Percentiles rank a stretch among this genome's conserved stretches.
Conservation (phyloP, 192 early-diverging fungal species). For the Coemansia sp. region DNA sequence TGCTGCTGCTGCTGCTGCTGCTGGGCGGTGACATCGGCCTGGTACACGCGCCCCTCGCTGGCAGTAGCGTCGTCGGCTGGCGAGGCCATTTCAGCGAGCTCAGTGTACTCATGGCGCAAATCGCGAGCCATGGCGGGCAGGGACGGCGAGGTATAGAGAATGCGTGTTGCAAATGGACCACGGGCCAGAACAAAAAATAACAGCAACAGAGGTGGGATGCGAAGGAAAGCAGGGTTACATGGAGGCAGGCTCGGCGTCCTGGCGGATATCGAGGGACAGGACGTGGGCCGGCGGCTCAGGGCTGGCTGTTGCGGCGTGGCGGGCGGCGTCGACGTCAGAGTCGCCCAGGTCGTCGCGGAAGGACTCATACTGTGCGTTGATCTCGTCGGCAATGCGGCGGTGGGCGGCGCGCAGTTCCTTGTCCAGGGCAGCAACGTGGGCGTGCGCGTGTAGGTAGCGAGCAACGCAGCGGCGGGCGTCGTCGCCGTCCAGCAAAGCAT, state of each 20-base stretch:
- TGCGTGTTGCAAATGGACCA: neutral
- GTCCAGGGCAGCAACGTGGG: constrained; percentile 11
- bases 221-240: neutral
- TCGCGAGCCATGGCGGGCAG: constrained; percentile 4
- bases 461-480: constrained; percentile 22
- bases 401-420: constrained; percentile 8
- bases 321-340: constrained; percentile 8
- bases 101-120: constrained; percentile 33
- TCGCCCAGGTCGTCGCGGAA: constrained; percentile 22
- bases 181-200: neutral
- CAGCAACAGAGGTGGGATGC: neutral
- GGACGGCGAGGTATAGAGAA: neutral
- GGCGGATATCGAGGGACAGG: constrained; percentile 22
- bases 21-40: no score
- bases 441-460: constrained; percentile 24
- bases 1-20: neutral
- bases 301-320: neutral
- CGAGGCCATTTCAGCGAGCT: constrained; percentile 30
- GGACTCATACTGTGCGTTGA: constrained; percentile 9
- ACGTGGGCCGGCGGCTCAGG: neutral
- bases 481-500: constrained; percentile 17
- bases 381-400: constrained; percentile 2
- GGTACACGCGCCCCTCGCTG: constrained; percentile 7
- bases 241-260: neutral
- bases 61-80: neutral